Base-by-base conservation (phyloP, 2,329 filamentous ascomycete genomes). In the Neonectria faginata region DNA sequence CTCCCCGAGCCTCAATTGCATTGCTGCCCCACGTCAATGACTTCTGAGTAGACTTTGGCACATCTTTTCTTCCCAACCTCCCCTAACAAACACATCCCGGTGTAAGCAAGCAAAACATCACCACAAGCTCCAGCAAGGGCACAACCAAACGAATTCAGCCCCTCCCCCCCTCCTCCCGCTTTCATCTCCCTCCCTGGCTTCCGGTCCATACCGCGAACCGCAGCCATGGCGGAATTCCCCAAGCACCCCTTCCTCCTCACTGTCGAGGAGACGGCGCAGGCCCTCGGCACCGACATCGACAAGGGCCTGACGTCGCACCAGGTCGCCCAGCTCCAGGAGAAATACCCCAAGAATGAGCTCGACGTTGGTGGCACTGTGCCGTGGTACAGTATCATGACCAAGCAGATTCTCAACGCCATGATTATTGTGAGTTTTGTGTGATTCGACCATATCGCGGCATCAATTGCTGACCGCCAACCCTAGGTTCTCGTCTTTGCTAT, bases 391-490 rank as follows among this genome's bases (percentile, higher is more conserved):
- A 92, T 94, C 45, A 80, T 94, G 51, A 80, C 91, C 62, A 89
- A 90, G 71, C 91, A 94, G 76, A 78, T 93, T 22, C 87, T 89
- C 75, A 94, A 94, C 82, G 91, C 91, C 62, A 93, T 93, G 91
- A 91, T 91, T 61, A 79, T 93, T 72, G 87, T 88, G 79, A 69
- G 85, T 80, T 8, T 27, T 39, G 10, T 39, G 10, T 47, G 54
- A 51, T 18, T 51, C 18, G 25, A 4, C 7, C 5, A n/a, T 29
- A 11, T 44, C 57, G 33, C 11, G 18, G 12, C 29, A 57, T 56
- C 58, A 59, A 65, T 33, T 41, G 47, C 56, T 56, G 29, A 56
- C n/a, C 16, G 31, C 25, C n/a, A 16, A 3, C 36, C 29, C n/a
- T 33, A 92, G 90, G 90, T 93, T 53, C 85, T 95, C 56, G 83